Evolutionary conservation across 257 asterid species (phyloP), one percentile per base, ranked within the genome.

Genomic region (Solanum arcanum): DNA sequence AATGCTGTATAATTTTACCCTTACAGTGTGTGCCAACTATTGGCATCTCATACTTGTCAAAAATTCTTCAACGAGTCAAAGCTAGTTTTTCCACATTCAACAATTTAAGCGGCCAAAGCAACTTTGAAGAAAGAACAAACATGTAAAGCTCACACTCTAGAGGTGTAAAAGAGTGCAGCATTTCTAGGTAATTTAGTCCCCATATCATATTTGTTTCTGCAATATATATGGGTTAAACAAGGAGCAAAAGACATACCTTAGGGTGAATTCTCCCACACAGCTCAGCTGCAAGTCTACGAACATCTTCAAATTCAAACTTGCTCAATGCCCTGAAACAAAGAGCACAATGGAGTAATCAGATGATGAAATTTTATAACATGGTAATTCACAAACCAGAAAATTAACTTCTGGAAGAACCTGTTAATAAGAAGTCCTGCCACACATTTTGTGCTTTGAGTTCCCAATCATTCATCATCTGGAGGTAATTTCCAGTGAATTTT

Each of bases 251-350:
- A 70, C 92, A 83, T 90, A 95, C 99, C 90, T 93, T 84, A 20
- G 98, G 98, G 88, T 95, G 97, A 87, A 95, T 93, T 89, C 98
- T 90, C 86, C 98, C 99, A 89, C 98, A 96, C 62, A 96, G 98
- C 91, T 95, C 99, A 7, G 99, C 97, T 64, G 98, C 97, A 88
- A 96, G 98, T 90, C 94, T 96, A 59, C 98, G 96, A 87, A 94
- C 98, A 91, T 96, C 98, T 94, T 95, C 98, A 84, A 90, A 94
- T 90, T 96, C 98, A 77, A 90, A 88, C 88, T 92, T 92, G 73
- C 91, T 93, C 87, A 94, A 90, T 41, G 97, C 97, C 93, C 99
- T 96, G 88, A 82, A 85, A 14, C 86, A 84, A 87, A 89, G 44
- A 68, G 73, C 37, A 29, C 72, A 25, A 42, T 7, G 60, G 60